Conservation (phyloP, 257 asterid species). For the Mentha longifolia region DNA sequence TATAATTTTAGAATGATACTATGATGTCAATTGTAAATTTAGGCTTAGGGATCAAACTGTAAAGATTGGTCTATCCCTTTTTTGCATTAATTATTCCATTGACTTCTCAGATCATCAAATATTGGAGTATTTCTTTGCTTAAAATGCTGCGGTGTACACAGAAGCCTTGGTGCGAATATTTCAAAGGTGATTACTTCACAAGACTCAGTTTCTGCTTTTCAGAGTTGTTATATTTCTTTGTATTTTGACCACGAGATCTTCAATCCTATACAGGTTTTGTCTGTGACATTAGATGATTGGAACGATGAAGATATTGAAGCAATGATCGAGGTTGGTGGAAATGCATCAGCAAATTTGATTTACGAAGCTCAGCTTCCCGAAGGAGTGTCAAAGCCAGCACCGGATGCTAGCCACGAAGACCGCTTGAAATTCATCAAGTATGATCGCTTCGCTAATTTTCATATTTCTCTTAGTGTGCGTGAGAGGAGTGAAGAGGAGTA, state of each 20-base stretch:
- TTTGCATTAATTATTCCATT: constrained; percentile 6
- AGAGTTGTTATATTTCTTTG: not conserved
- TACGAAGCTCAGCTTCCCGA: constrained; percentile 95
- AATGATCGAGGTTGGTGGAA: constrained; percentile 95
- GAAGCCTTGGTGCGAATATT: constrained; percentile 81
- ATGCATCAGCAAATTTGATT: constrained; percentile 85
- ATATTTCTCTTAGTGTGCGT: too few relatives aligned
- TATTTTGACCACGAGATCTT: constrained; percentile 21
- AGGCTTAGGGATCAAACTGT: not conserved
- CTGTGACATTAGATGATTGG: constrained; percentile 99
- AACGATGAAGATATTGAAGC: constrained; percentile 87
- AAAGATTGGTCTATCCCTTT: too few relatives aligned
- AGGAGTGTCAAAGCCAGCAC: constrained; percentile 79
- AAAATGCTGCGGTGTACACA: constrained; percentile 91
- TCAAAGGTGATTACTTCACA: constrained; percentile 64
- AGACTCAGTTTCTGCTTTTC: not conserved
- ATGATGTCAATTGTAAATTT: not conserved
- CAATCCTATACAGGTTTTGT: constrained; percentile 66
- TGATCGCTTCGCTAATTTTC: constrained; percentile 1
- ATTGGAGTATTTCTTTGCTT: constrained; percentile 95
- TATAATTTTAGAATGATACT: not conserved
- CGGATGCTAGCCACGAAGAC: constrained; percentile 78
- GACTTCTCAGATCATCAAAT: constrained; percentile 74
- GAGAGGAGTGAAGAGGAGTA: too few relatives aligned
- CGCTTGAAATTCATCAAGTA: constrained; percentile 81